phyloP scores from a whole-genome alignment of 441 rosid species.

The Populus hybrid region DNA sequence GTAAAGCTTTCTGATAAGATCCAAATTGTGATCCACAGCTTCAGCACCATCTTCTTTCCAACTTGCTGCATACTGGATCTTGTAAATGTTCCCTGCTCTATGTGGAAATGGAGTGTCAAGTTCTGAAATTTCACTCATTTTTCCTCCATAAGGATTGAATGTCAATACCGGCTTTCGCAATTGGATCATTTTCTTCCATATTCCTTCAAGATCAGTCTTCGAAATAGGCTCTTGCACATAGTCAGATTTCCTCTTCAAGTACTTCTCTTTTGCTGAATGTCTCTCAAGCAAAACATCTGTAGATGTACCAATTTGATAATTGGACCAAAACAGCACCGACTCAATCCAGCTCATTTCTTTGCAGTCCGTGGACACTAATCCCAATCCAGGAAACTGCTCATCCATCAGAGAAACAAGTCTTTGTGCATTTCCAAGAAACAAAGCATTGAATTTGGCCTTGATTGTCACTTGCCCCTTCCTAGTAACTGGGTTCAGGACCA shows the following conservation, averaged over 20 bases:
- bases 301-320: background rate
- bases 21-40: conserved; percentile 14
- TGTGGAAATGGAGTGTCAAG: background rate
- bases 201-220: background rate
- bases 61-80: background rate
- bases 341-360: background rate
- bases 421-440: background rate
- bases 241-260: background rate
- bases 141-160: background rate
- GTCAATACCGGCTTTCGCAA: background rate
- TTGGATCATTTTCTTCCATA: background rate
- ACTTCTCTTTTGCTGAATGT: background rate
- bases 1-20: conserved; percentile 43
- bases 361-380: background rate
- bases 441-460: background rate
- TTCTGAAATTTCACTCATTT: background rate
- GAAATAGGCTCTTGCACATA: background rate
- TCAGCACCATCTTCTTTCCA: background rate
- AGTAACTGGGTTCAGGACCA: background rate
- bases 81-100: background rate
- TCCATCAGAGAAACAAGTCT: background rate
- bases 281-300: background rate
- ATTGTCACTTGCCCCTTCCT: background rate
- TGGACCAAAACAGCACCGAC: background rate
- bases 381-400: background rate